These are phyloP conservation scores for Wickerhamiella hasegawae DNA, from an alignment of 805 yeast genomes.

Conservation along the genomic window DNA sequence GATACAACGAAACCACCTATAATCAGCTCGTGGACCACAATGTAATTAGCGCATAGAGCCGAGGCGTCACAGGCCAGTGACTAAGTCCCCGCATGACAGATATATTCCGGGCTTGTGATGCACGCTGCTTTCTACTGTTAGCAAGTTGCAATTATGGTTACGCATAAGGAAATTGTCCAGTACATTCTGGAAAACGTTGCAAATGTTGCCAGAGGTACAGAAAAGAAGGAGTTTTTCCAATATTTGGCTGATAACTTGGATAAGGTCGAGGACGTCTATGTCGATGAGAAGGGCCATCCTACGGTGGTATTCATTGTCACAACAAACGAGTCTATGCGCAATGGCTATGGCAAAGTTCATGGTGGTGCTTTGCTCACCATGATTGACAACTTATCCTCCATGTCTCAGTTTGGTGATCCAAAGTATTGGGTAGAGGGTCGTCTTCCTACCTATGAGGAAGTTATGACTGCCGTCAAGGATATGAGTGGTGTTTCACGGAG, in stretches of 20 bases:
- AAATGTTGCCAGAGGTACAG: no score
- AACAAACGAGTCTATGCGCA: conserved; percentile 10
- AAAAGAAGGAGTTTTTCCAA: background rate
- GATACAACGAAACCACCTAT: no score
- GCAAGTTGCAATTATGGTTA: no score
- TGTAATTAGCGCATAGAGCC: no score
- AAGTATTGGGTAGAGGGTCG: conserved; percentile 13
- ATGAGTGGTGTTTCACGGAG: conserved; percentile 16
- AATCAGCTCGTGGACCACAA: no score
- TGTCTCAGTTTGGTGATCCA: conserved; percentile 13
- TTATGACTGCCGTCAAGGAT: background rate
- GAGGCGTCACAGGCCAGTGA: background rate
- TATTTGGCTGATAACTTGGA: background rate
- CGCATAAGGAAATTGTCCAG: no score
- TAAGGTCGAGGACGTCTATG: conserved; percentile 6
- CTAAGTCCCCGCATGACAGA: background rate
- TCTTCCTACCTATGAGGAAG: conserved; percentile 7
- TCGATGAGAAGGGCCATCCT: conserved; percentile 8
- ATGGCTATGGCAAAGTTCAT: conserved; percentile 16
- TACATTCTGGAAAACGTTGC: no score
- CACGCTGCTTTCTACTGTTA: background rate
- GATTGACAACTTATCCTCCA: conserved; percentile 13
- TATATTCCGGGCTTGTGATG: background rate
- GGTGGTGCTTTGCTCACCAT: conserved; percentile 21
- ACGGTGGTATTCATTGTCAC: conserved; percentile 12